Conservation (phyloP, 2,329 filamentous ascomycete genomes). For the Pseudocercospora fuligena region DNA sequence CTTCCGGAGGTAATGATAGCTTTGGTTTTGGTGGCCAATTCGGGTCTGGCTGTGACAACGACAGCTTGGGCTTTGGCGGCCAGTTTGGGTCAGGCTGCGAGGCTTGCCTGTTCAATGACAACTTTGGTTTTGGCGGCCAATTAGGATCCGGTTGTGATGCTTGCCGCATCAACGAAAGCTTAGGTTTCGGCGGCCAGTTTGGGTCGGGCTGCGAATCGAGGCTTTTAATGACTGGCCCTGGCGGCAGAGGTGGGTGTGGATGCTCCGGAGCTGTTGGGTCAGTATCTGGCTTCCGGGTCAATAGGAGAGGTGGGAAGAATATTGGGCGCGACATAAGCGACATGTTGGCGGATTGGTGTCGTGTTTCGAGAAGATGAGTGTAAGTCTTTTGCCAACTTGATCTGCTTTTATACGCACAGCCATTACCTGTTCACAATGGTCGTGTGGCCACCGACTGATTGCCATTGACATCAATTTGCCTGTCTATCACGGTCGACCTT, state of each 20-base stretch:
- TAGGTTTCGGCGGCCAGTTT: neutral
- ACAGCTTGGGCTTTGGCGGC: neutral
- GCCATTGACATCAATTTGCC: neutral
- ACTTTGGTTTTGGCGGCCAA: neutral
- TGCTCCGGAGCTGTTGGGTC: neutral
- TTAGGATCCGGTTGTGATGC: neutral
- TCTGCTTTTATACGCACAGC: neutral
- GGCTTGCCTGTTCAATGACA: neutral
- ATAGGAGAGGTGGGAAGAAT: neutral
- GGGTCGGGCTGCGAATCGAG: neutral
- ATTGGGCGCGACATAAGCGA: neutral
- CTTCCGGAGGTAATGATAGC: neutral
- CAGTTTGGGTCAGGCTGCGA: neutral
- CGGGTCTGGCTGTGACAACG: no score
- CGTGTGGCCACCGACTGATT: neutral
- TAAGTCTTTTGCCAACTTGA: neutral
- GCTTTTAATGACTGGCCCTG: neutral
- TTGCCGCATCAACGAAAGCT: neutral
- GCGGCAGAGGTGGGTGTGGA: neutral
- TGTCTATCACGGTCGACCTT: neutral
- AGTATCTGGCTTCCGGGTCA: neutral
- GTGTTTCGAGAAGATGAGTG: neutral
- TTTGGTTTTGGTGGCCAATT: constrained; percentile 1
- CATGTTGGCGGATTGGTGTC: neutral
- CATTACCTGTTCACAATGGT: neutral